phyloP scores from a whole-genome alignment of 805 yeast genomes.

The Saccharomycopsis malanga region DNA sequence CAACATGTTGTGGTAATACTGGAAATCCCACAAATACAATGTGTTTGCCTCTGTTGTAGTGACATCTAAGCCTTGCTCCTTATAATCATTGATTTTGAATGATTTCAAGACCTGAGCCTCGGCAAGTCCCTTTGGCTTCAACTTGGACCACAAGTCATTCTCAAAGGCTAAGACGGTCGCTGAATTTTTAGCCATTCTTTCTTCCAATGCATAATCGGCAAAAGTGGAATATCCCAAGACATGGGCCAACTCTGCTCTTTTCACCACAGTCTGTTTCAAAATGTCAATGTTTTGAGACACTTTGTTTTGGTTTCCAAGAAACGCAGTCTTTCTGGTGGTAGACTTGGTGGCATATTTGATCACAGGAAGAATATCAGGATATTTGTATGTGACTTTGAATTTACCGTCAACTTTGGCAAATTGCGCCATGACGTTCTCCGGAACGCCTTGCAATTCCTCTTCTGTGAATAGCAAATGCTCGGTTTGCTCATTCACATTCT shows the following conservation, averaged over 20 bases:
- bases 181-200: constrained; percentile 71
- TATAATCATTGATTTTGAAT: constrained; percentile 43
- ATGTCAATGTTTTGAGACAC: constrained; percentile 49
- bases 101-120: constrained; percentile 43
- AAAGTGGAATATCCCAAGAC: constrained; percentile 59
- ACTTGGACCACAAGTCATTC: constrained; percentile 49
- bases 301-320: constrained; percentile 59
- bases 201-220: constrained; percentile 66
- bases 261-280: constrained; percentile 52
- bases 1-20: constrained; percentile 56
- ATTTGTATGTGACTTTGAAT: constrained; percentile 67
- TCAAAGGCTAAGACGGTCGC: constrained; percentile 54
- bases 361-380: constrained; percentile 73
- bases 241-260: constrained; percentile 56
- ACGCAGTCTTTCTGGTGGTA: constrained; percentile 60
- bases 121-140: constrained; percentile 50
- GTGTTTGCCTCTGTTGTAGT: constrained; percentile 28
- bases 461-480: constrained; percentile 51
- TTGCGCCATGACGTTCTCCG: constrained; percentile 38
- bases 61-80: constrained; percentile 35
- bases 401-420: constrained; percentile 32
- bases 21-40: constrained; percentile 65
- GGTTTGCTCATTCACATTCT: constrained; percentile 63
- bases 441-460: constrained; percentile 68
- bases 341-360: constrained; percentile 58